Evolutionary conservation across 352 stramenopile species (phyloP), one percentile per base, ranked within the genome.

Genomic region (Globisporangium paroecandrum): DNA sequence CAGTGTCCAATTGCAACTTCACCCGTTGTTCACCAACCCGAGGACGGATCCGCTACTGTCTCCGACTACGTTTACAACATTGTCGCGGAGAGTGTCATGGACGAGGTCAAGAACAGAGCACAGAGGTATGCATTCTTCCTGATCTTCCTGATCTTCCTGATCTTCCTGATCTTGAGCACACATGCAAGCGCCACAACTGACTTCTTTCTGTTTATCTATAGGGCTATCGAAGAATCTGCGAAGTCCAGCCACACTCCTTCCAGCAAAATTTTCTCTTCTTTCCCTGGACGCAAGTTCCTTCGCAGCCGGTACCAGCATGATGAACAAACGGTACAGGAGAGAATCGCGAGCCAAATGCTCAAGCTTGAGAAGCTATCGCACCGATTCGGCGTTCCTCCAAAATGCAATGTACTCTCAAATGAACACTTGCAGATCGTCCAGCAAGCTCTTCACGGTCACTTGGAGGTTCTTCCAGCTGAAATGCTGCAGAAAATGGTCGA

Each of bases 401-500:
- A 79, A 53, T 81, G 71, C 49, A 60, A 49, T 1, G 41, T 78
- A 25, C 58, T 93, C 34, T 80, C 81, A 1, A 77, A 78, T 36
- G 72, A 78, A 18, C 82, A 87, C 55, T 58, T 89, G 6, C 63
- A 75, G 18, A 65, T 89, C 29, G 81, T 87, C 0, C 82, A 87
- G 38, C 75, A 82, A 43, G 81, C 84, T 49, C 58, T 93, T 32
- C 75, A 89, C 29, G 78, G 74, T 0, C 84, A 91, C 68, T 69
- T 91, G 9, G 79, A 89, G 68, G 72, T 89, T 10, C 60, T 91
- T 1, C 77, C 84, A 9, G 69, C 77, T 0, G 72, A 83, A 1
- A 79, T 91, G 0, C 77, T 91, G 47, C 67, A 79, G 53, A 75
- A 69, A 27, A 93, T 93, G 81, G 61, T 90, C 25, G 67, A 78